These are phyloP conservation scores for Trichoderma virens DNA, from an alignment of 495 filamentous ascomycete species.

Conservation along the genomic window DNA sequence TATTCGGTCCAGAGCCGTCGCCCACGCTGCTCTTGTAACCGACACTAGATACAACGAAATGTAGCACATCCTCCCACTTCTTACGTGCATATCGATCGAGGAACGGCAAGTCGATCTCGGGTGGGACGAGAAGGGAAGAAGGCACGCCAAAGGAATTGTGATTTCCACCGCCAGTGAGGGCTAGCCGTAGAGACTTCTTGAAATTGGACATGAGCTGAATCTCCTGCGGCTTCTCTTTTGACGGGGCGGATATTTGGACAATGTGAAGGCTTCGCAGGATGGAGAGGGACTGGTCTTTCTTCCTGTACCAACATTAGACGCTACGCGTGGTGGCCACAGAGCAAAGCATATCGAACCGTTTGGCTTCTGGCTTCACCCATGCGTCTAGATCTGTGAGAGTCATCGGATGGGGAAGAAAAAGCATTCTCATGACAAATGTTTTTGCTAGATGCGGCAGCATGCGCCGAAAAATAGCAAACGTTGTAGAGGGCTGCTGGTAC, in stretches of 20 bases:
- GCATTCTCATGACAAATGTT: conserved; percentile 85
- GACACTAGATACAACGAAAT: conserved; percentile 74
- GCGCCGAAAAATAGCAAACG: conserved; percentile 90
- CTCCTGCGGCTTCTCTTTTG: conserved; percentile 51
- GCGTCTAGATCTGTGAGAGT: conserved; percentile 66
- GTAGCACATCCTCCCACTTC: conserved; percentile 93
- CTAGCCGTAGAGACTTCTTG: conserved; percentile 65
- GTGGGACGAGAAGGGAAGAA: conserved; percentile 49
- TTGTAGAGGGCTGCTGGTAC: conserved; percentile 92
- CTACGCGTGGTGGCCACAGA: background rate
- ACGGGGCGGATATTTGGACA: conserved; percentile 49
- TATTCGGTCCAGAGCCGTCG: conserved; percentile 48
- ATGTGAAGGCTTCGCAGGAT: conserved; percentile 81
- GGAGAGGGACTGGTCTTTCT: conserved; percentile 73
- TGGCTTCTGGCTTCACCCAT: conserved; percentile 72
- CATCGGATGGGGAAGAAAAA: conserved; percentile 76
- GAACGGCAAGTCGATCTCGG: conserved; percentile 52
- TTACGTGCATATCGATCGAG: conserved; percentile 80
- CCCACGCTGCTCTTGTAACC: conserved; percentile 28
- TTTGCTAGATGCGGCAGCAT: conserved; percentile 95
- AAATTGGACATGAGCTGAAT: conserved; percentile 71
- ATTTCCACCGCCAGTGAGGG: conserved; percentile 76
- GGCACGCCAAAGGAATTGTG: conserved; percentile 88
- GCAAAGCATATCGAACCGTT: conserved; percentile 19
- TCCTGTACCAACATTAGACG: conserved; percentile 30